Evolutionary conservation across 139 green algal species (phyloP), one percentile per base, ranked within the genome.

Genomic region (Chlamydomonas asymmetrica): DNA sequence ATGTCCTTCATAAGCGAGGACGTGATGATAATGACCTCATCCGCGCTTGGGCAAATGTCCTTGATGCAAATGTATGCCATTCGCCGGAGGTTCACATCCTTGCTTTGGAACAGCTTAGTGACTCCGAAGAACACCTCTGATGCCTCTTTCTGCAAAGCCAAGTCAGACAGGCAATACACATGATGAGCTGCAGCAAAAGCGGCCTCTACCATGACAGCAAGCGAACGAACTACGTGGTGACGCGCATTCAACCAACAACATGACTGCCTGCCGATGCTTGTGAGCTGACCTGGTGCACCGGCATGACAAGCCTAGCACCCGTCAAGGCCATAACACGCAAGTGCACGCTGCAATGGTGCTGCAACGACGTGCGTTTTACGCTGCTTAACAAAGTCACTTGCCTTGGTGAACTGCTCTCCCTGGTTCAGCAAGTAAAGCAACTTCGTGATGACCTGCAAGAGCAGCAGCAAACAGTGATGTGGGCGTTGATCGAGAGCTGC

Each of bases 51-150:
- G 79, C 93, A 97, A 54, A 99, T 95, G 74, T 99, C 97, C 88
- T 99, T 99, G 82, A 99, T 98, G 64, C 95, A 92, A 49, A 99
- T 84, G 80, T 99, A 99, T 66, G 99, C 92, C 93, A 99, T 98
- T 37, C 96, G 87, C 20, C 96, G 85, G 63, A 99, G 84, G 77
- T 97, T 93, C 13, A 91, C 87, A 75, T 99, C 96, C 73, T 95
- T 95, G 76, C 93, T 94, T 88, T 99, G 95, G 74, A 99, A 99
- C 9, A 99, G 88, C 91, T 99, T 99, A 40, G 96, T 99, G 0
- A 95, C 89, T 1, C 92, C 90, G 75, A 99, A 99, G 82, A 99
- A 99, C 10, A 99, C 96, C 76, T 99, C 96, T 0, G 91, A 95
- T 27, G 95, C 88, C 84, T 99, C 96, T 59, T 93, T 94, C 95